These are phyloP conservation scores for Cyanophora paradoxa DNA, from an alignment of 78 protist genomes.

Conservation along the genomic window DNA sequence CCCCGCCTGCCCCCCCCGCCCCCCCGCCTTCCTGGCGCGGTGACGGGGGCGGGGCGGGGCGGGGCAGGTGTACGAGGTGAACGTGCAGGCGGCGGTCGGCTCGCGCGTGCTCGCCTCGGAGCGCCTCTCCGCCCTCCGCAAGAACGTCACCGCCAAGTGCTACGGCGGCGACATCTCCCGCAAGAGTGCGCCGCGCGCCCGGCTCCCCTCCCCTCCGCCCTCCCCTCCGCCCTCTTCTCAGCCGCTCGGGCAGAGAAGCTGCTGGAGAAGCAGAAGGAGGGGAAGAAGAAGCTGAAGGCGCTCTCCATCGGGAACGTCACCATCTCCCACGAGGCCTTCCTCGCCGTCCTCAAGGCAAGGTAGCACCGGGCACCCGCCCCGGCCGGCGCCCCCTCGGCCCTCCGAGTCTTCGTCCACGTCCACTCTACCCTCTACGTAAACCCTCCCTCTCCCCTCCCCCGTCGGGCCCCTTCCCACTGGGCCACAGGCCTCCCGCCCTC, in stretches of 20 bases:
- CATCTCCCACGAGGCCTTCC: conserved; percentile 41
- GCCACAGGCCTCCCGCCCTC: too few relatives aligned
- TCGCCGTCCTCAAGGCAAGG: background rate
- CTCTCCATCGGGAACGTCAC: conserved; percentile 61
- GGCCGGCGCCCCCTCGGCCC: too few relatives aligned
- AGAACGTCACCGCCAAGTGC: conserved; percentile 82
- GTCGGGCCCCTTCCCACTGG: too few relatives aligned
- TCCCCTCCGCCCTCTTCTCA: too few relatives aligned
- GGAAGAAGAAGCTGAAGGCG: conserved; percentile 77
- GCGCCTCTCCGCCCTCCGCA: conserved; percentile 46
- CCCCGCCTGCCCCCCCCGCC: background rate
- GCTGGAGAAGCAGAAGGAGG: conserved; percentile 76
- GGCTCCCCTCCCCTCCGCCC: too few relatives aligned
- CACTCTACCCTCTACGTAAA: too few relatives aligned
- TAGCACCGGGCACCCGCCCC: too few relatives aligned
- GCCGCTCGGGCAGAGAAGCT: too few relatives aligned
- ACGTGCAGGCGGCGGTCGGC: conserved; percentile 68
- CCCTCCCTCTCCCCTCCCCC: too few relatives aligned
- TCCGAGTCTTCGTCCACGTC: too few relatives aligned
- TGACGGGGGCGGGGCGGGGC: too few relatives aligned
- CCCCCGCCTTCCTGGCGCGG: background rate
- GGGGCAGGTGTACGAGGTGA: conserved; percentile 55
- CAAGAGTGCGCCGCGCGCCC: too few relatives aligned
- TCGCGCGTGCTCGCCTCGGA: conserved; percentile 60
- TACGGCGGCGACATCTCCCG: conserved; percentile 13